Evolutionary conservation across 331 rosid genomes (phyloP).

Genomic region (Pyracantha coccinea): DNA sequence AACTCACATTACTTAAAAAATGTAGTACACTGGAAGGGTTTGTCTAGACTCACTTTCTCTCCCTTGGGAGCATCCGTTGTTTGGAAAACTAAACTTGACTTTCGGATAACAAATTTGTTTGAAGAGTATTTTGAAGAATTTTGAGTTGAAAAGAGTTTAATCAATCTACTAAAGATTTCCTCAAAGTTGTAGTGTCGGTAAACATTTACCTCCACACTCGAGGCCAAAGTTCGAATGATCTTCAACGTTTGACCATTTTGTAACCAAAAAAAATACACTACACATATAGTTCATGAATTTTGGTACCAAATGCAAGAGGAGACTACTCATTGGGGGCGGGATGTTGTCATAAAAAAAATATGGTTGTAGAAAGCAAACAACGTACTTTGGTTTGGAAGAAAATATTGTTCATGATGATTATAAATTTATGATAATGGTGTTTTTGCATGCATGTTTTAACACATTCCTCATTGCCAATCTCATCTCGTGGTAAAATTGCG

Average conservation of each 20-base stretch:
- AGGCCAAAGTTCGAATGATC: not conserved
- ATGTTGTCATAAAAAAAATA: not conserved
- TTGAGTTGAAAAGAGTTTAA: not conserved
- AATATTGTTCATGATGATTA: conserved; percentile 5
- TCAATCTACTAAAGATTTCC: no score
- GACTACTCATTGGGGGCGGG: not conserved
- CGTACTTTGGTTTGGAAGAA: not conserved
- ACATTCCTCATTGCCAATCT: not conserved
- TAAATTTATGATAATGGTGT: conserved; percentile 23
- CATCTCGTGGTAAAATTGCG: not conserved
- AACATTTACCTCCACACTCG: not conserved
- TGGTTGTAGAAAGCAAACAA: not conserved
- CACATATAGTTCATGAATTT: not conserved
- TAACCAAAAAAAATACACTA: not conserved
- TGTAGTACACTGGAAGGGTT: not conserved
- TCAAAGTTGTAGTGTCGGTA: not conserved
- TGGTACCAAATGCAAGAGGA: not conserved
- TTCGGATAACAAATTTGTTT: no score
- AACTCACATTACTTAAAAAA: not conserved
- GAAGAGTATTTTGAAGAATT: not conserved
- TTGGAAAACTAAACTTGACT: not conserved
- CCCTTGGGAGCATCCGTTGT: not conserved
- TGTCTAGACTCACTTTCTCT: not conserved
- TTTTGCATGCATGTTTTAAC: conserved; percentile 32
- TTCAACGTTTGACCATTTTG: not conserved